phyloP scores from a whole-genome alignment of 495 filamentous ascomycete species.

The Talaromyces proteolyticus region DNA sequence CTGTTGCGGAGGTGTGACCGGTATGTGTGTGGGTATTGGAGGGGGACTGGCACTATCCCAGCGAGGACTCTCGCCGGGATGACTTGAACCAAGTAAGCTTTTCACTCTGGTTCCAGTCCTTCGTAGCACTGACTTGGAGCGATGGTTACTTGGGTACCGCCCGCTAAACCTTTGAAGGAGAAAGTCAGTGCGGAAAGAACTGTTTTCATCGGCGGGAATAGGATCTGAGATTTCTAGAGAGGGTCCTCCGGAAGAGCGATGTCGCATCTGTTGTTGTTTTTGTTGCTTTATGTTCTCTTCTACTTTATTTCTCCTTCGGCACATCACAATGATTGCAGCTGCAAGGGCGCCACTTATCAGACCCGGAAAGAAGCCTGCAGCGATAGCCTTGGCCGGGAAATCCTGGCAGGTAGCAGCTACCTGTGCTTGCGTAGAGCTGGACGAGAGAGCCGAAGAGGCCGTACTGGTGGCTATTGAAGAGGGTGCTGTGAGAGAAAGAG shows the following conservation, averaged over 20 bases:
- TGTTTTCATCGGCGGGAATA: conserved; percentile 38
- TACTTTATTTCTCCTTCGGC: conserved; percentile 24
- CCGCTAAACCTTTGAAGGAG: conserved; percentile 33
- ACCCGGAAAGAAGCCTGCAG: conserved; percentile 61
- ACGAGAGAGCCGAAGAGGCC: conserved; percentile 11
- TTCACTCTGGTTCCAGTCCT: conserved; percentile 31
- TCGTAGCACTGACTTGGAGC: conserved; percentile 27
- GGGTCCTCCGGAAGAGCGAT: conserved; percentile 34
- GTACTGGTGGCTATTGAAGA: conserved; percentile 10
- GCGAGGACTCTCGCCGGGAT: conserved; percentile 1
- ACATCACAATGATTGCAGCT: conserved; percentile 36
- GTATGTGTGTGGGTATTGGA: conserved; percentile 13
- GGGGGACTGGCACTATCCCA: conserved; percentile 7
- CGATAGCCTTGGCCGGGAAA: conserved; percentile 48
- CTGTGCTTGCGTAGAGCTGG: conserved; percentile 11
- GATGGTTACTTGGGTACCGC: conserved; percentile 17
- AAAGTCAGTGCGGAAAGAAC: conserved; percentile 53
- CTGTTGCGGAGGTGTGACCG: conserved; percentile 24
- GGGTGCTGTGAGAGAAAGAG: conserved; percentile 8
- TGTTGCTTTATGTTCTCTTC: conserved; percentile 13
- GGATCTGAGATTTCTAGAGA: conserved; percentile 50
- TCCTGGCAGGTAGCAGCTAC: conserved; percentile 16
- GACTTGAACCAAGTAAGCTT: conserved; percentile 24
- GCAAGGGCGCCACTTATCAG: conserved; percentile 46
- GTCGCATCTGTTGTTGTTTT: conserved; percentile 19